Conservation (phyloP, 2,329 filamentous ascomycete genomes). For the Gnomoniopsis sp. region DNA sequence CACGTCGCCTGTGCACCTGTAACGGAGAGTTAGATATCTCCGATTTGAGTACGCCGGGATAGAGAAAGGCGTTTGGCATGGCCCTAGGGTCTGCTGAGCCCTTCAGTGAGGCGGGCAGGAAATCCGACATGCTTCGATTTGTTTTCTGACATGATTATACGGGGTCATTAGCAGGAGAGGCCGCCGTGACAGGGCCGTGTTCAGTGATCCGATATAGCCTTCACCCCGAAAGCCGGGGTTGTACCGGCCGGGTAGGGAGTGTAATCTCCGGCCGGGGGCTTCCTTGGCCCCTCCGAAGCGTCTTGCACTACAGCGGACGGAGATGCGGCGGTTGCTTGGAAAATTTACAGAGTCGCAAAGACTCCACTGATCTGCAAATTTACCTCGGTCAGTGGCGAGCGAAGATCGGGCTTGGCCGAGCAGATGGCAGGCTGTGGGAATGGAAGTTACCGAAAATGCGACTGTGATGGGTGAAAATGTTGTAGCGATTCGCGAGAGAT, state of each 20-base stretch:
- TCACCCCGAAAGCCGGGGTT: not conserved
- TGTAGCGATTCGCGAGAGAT: not conserved
- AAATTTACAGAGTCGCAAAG: not conserved
- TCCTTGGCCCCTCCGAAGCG: too few species aligned
- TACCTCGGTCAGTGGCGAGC: too few species aligned
- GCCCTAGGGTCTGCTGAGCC: not conserved
- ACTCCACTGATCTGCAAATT: not conserved
- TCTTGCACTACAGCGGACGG: too few species aligned
- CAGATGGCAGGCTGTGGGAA: too few species aligned
- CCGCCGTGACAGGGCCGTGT: not conserved
- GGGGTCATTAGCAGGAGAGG: not conserved
- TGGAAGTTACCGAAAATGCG: too few species aligned
- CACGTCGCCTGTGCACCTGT: not conserved
- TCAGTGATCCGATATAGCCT: not conserved
- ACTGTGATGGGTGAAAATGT: not conserved
- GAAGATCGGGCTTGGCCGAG: too few species aligned
- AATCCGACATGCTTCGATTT: not conserved
- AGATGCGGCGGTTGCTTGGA: too few species aligned
- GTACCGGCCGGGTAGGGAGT: not conserved
- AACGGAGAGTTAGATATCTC: not conserved
- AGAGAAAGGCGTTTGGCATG: not conserved
- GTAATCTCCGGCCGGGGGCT: too few species aligned
- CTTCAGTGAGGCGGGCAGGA: not conserved
- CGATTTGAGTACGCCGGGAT: not conserved
- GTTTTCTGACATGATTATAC: not conserved